Percentiles rank a stretch among this genome's conserved stretches.
These are phyloP conservation scores for Didymosphaeria variabile DNA, from an alignment of 2,329 filamentous ascomycete genomes.

Conservation along the genomic window DNA sequence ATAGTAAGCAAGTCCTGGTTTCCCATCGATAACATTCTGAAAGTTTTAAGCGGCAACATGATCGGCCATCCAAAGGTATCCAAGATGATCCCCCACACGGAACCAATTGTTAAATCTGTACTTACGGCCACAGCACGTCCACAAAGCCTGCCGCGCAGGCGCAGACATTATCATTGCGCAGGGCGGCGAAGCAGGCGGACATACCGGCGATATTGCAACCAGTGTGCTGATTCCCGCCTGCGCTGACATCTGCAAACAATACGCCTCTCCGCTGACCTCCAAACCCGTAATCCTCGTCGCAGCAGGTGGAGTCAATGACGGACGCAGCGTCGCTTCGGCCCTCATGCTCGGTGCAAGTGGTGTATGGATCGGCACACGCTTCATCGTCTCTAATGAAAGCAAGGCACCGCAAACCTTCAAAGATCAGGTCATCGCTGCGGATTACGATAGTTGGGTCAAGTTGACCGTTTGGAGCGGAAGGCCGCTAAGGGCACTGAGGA, in stretches of 20 bases:
- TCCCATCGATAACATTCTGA: background rate
- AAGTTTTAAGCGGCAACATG: background rate
- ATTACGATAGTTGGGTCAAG: background rate
- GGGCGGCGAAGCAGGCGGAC: constrained; percentile 41
- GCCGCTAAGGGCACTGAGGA: constrained; percentile 33
- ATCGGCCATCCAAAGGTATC: background rate
- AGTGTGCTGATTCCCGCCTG: constrained; percentile 39
- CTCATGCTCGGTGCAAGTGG: constrained; percentile 39
- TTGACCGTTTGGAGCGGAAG: constrained; percentile 33
- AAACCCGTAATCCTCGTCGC: constrained; percentile 32
- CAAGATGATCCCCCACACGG: background rate
- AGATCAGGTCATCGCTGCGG: background rate
- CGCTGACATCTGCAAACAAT: constrained; percentile 36
- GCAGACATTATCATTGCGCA: constrained; percentile 41
- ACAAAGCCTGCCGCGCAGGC: constrained; percentile 39
- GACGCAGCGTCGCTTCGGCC: constrained; percentile 34
- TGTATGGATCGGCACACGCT: constrained; percentile 42
- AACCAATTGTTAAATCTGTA: background rate
- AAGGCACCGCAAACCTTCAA: constrained; percentile 1
- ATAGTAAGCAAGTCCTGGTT: constrained; percentile 37
- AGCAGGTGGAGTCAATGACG: constrained; percentile 39
- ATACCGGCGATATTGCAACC: constrained; percentile 43
- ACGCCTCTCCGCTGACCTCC: constrained; percentile 34
- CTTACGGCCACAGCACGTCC: constrained; percentile 38
- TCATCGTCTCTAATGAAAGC: constrained; percentile 31